Evolutionary conservation across 2,329 filamentous ascomycete genomes (phyloP).

Genomic region (Nigrospora sphaerica): DNA sequence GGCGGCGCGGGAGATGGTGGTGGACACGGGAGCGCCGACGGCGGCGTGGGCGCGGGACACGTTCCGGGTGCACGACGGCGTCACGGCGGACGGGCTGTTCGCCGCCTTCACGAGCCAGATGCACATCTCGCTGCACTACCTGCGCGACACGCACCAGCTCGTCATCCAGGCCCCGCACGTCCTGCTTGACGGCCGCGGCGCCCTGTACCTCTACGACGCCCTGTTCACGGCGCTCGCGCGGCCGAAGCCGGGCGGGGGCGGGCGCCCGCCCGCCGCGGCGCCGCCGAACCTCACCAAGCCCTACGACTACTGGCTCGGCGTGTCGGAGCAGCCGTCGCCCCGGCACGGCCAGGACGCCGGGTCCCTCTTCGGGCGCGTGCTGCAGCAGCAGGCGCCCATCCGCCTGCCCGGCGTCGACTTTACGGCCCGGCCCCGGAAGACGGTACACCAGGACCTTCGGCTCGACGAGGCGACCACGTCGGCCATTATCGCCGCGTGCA

Average conservation of each 20-base stretch:
- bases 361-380: not conserved
- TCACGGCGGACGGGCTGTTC: not conserved
- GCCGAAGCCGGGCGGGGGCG: too few relatives aligned
- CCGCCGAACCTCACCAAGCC: not conserved
- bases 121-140: not conserved
- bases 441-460: too few relatives aligned
- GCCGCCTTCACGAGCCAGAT: not conserved
- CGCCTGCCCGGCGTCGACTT: not conserved
- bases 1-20: not conserved
- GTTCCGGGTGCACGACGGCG: not conserved
- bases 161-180: not conserved
- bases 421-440: not conserved
- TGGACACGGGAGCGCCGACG: not conserved
- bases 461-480: too few relatives aligned
- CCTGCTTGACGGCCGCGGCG: not conserved
- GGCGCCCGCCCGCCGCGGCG: too few relatives aligned
- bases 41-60: not conserved
- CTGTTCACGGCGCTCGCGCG: not conserved
- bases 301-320: not conserved
- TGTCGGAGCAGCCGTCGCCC: not conserved
- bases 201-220: not conserved
- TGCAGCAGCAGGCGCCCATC: not conserved
- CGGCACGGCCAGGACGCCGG: not conserved
- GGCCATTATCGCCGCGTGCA: too few relatives aligned
- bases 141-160: not conserved